Evolutionary conservation across 805 yeast genomes (phyloP), one percentile per base, ranked within the genome.

Genomic region (Blastobotrys mokoenaii): DNA sequence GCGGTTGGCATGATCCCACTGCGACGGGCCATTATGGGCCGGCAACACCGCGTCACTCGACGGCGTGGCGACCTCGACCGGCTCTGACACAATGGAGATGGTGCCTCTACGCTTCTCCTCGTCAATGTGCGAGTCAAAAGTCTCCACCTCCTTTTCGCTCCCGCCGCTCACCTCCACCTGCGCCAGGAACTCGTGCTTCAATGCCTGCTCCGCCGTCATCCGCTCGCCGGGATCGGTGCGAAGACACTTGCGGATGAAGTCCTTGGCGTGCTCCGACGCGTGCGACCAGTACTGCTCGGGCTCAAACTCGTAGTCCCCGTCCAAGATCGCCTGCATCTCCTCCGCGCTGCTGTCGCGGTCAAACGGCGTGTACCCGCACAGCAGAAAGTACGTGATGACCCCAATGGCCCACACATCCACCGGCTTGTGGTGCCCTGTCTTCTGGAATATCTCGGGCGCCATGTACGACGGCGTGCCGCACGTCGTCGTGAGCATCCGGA

Each of bases 391-490:
- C 1, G 81, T 72, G 30, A 81, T 66, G 2, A 82, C 87, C 2
- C 89, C 90, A 22, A 82, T 67, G 0, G 89, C 83, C 90, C 90
- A 82, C 29, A 82, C 69, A 57, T 82, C 90, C 2, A 82, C 81
- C 2, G 76, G 71, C 50, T 65, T 69, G 20, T 74, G 74, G 53
- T 82, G 82, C n/a, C 78, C 77, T 35, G 65, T 58, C 41, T 73
- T 66, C 12, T 66, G 60, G 45, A 76, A 67, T 35, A 83, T 70
- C 56, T 82, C 89, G 1, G 90, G 90, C 0, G 89, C 82, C 74
- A 82, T 77, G 61, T 82, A 82, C 16, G 84, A 79, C 5, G 82
- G 72, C 1, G 90, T 83, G 0, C 90, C 90, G 55, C 82, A 70
- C 33, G 78, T 63, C 47, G 82, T 68, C 50, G 67, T 60, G 50